Conservation (phyloP, 2,329 filamentous ascomycete species). For the Fusarium scirpi region DNA sequence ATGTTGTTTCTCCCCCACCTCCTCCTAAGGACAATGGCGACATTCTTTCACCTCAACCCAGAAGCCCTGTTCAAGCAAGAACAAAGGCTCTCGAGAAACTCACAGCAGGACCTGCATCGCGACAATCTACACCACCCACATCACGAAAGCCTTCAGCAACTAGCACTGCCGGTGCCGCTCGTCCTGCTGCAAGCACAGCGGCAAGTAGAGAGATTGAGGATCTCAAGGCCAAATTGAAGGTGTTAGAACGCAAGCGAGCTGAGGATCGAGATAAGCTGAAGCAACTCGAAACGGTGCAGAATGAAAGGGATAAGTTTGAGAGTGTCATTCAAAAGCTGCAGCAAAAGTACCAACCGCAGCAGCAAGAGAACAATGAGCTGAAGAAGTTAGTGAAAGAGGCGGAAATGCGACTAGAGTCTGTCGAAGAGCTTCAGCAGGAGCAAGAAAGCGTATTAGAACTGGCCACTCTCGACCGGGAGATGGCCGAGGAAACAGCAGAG, state of each 20-base stretch:
- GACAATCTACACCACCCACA: conserved; percentile 50
- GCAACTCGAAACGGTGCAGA: conserved; percentile 78
- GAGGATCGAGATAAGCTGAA: conserved; percentile 91
- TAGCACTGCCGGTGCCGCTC: conserved; percentile 42
- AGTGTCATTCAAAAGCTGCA: conserved; percentile 91
- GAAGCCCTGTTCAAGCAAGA: conserved; percentile 63
- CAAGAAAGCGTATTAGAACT: conserved; percentile 88
- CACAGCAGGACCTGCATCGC: conserved; percentile 54
- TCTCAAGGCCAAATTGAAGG: conserved; percentile 85
- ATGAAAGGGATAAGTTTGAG: conserved; percentile 83
- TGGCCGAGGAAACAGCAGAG: conserved; percentile 94
- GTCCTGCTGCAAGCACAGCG: conserved; percentile 60
- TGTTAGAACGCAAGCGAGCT: conserved; percentile 86
- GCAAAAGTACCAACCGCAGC: conserved; percentile 85
- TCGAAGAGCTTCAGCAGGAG: conserved; percentile 82
- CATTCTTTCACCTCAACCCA: conserved; percentile 61
- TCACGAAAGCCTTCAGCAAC: conserved; percentile 47
- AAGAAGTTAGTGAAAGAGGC: conserved; percentile 83
- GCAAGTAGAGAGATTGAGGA: conserved; percentile 81
- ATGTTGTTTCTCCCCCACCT: conserved; percentile 53
- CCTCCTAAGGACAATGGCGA: conserved; percentile 65
- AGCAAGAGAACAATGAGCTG: conserved; percentile 81
- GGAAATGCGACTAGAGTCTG: conserved; percentile 72
- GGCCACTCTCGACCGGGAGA: conserved; percentile 89
- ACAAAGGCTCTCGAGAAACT: conserved; percentile 66